These are phyloP conservation scores for Populus trichocarpa DNA, from an alignment of 441 rosid genomes.

Conservation along the genomic window DNA sequence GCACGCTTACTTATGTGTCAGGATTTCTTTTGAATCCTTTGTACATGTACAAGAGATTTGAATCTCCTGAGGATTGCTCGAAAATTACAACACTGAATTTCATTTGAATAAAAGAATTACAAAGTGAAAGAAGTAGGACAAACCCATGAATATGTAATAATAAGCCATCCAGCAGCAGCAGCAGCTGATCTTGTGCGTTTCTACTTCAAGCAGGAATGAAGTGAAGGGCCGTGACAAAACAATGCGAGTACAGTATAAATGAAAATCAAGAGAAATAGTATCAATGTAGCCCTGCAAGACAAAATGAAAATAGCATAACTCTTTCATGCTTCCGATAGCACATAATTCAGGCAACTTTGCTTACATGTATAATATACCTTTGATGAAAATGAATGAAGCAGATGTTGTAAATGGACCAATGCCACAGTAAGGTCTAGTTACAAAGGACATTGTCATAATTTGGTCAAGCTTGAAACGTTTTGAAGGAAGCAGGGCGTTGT, in stretches of 20 bases:
- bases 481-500: no score
- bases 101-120: neutral
- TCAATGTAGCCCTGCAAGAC: conserved; percentile 45
- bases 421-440: neutral
- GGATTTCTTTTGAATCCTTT: neutral
- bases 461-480: no score
- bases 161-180: neutral
- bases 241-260: conserved; percentile 48
- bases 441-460: neutral
- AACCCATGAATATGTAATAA: neutral
- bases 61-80: neutral
- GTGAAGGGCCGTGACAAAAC: conserved; percentile 52
- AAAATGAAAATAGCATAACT: neutral
- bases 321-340: neutral
- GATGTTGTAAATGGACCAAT: neutral
- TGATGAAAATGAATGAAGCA: neutral
- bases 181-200: neutral
- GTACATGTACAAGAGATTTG: neutral
- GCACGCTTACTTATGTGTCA: neutral
- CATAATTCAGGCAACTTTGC: neutral
- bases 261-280: conserved; percentile 40
- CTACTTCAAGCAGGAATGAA: conserved; percentile 56
- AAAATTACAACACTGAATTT: neutral
- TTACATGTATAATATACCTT: no score
- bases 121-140: neutral